Percentiles rank a stretch among this genome's conserved stretches.
These are phyloP conservation scores for Hemileia vastatrix DNA, from an alignment of 1,284 basidiomycete species.

Conservation along the genomic window DNA sequence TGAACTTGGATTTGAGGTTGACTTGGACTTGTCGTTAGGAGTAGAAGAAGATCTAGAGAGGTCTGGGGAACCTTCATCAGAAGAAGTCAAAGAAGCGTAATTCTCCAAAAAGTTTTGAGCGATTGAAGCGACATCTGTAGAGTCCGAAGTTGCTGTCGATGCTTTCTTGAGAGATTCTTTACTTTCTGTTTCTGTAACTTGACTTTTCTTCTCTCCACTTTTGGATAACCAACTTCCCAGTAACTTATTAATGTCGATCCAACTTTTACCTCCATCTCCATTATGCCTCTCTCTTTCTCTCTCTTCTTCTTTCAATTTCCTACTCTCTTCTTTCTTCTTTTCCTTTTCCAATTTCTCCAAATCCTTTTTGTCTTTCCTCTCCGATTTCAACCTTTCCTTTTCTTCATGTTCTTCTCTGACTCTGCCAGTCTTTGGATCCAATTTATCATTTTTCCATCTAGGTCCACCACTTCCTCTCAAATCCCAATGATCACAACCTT, in stretches of 20 bases:
- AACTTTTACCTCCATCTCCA: constrained; percentile 18
- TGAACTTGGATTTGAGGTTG: not conserved
- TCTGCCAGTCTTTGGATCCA: too few species aligned
- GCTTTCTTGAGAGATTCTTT: not conserved
- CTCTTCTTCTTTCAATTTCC: constrained; percentile 3
- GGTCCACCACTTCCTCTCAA: constrained; percentile 64
- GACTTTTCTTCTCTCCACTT: constrained; percentile 4
- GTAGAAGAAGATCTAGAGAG: not conserved
- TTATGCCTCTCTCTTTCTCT: too few species aligned
- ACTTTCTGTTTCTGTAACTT: not conserved
- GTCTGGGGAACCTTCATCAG: constrained; percentile 2
- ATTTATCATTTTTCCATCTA: too few species aligned
- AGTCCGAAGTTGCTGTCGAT: not conserved
- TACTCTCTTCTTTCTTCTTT: not conserved
- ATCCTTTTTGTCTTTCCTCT: not conserved
- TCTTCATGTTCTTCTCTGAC: too few species aligned
- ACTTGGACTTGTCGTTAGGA: too few species aligned
- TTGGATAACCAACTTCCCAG: constrained; percentile 13
- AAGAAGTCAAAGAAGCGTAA: constrained; percentile 3
- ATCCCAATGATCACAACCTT: constrained; percentile 94
- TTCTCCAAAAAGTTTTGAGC: constrained; percentile 10
- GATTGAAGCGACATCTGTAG: not conserved
- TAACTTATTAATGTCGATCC: constrained; percentile 17
- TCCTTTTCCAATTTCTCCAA: too few species aligned
- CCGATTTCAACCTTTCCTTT: constrained; percentile 4